Percentiles rank a stretch among this genome's conserved stretches.
phyloP scores from a whole-genome alignment of 495 filamentous ascomycete genomes.

The Peziza echinospora region DNA sequence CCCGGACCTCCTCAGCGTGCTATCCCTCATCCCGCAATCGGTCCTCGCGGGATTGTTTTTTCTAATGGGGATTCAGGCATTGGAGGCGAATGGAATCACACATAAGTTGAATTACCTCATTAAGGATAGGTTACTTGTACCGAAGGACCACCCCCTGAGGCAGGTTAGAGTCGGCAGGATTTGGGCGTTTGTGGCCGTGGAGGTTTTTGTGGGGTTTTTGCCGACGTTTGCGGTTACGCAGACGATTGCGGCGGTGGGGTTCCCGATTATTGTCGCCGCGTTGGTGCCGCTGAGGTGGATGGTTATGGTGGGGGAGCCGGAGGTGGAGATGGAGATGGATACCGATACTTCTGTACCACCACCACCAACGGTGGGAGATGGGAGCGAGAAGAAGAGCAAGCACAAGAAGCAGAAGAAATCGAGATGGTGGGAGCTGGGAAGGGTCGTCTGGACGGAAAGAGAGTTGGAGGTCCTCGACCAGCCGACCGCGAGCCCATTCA shows the following conservation, averaged over 20 bases:
- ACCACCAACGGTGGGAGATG: too few relatives aligned
- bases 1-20: slow-evolving; percentile 57
- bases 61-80: slow-evolving; percentile 74
- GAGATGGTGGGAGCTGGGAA: too few relatives aligned
- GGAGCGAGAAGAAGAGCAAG: too few relatives aligned
- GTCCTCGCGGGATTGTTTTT: slow-evolving; percentile 87
- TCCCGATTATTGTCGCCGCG: slow-evolving; percentile 65
- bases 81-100: slow-evolving; percentile 59
- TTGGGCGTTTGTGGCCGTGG: slow-evolving; percentile 56
- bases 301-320: slow-evolving; percentile 51
- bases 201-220: slow-evolving; percentile 51
- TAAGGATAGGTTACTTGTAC: slow-evolving; percentile 42
- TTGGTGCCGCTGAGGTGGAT: slow-evolving; percentile 58
- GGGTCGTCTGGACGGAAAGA: too few relatives aligned
- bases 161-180: slow-evolving; percentile 36
- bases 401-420: too few relatives aligned
- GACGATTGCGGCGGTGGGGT: slow-evolving; percentile 84
- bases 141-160: slow-evolving; percentile 42
- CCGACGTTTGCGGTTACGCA: slow-evolving; percentile 90
- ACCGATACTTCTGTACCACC: too few relatives aligned
- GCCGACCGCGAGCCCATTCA: slow-evolving; percentile 64
- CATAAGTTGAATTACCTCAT: slow-evolving; percentile 56
- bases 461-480: slow-evolving; percentile 56
- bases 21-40: slow-evolving; percentile 70
- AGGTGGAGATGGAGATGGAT: too few relatives aligned